Base-by-base conservation (phyloP, 2,329 filamentous ascomycete genomes). In the Colletotrichum agaves region DNA sequence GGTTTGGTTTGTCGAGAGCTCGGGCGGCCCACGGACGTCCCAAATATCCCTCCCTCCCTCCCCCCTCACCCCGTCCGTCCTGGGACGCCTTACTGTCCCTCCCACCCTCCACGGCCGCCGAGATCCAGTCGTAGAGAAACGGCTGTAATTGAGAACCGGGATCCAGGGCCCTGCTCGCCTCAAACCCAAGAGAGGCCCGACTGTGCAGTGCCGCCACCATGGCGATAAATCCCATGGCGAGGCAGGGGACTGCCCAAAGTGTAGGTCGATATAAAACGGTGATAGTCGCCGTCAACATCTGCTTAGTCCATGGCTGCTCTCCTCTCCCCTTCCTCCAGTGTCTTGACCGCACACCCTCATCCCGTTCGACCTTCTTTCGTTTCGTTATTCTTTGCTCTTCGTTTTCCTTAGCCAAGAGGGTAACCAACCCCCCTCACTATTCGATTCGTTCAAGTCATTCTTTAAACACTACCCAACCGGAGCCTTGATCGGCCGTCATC, bases 221-320 rank as follows among this genome's bases (percentile, higher is more conserved):
- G 62, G 66, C 35, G 62, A 62, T 58, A 27, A 41, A 68, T 56
- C 50, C 43, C 33, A 46, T 44, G 46, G 59, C 37, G 67, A 68
- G 15, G 58, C 64, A 68, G 53, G 67, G 64, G 27, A 44, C 63
- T 46, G 64, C 43, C 44, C 64, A 52, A 47, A 63, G 53, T 46
- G 63, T 69, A 63, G 33, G 53, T 69, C 53, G 53, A 69, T 69
- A 69, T 69, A 69, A 69, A 64, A 68, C 46, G 65, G 49, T 52
- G 59, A 69, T 62, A 43, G 46, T 44, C 35, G 61, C 57, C 41
- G 62, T 67, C 66, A 60, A 56, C 66, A 62, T 61, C 47, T 67
- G 61, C 21, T 47, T 44, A 27, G 44, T 44, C 47, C 23, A 47
- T 47, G 21, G n/a, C 15, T 43, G 1, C 47, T 46, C 21, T 49